These are phyloP conservation scores for Leishmania amazonensis DNA, from an alignment of 208 protist species.

Conservation along the genomic window DNA sequence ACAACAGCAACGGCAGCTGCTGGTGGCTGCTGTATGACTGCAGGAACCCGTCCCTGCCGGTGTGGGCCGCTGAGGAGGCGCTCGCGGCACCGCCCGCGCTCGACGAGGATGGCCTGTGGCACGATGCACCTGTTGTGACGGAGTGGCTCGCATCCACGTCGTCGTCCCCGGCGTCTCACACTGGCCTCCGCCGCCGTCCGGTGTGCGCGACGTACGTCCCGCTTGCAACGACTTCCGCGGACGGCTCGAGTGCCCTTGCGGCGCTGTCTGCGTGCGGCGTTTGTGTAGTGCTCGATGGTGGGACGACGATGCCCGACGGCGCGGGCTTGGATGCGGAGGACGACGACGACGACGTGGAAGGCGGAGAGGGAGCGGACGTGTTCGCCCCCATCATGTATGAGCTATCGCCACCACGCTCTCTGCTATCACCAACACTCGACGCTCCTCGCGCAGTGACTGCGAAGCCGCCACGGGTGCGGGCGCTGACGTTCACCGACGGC, in stretches of 20 bases:
- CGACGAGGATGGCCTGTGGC: background rate
- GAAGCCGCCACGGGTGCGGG: conserved; percentile 3
- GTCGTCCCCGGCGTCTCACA: background rate
- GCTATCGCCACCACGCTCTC: conserved; percentile 10
- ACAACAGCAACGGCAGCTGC: background rate
- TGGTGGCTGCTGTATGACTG: conserved; percentile 32
- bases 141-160: conserved; percentile 12
- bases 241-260: background rate
- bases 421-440: background rate
- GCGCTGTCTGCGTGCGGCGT: background rate
- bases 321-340: background rate
- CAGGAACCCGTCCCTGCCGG: conserved; percentile 17
- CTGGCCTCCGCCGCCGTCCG: background rate
- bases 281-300: conserved; percentile 10
- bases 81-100: background rate
- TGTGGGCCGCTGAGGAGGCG: conserved; percentile 18
- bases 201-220: conserved; percentile 21
- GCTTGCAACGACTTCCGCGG: background rate
- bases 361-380: background rate
- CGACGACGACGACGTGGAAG: background rate
- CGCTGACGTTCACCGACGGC: background rate
- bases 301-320: background rate
- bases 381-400: conserved; percentile 14
- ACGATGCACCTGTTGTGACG: background rate
- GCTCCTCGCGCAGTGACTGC: background rate